Percentiles rank a stretch among this genome's conserved stretches.
phyloP scores from a whole-genome alignment of 2,329 filamentous ascomycete genomes.

The Xylaria arbuscula region DNA sequence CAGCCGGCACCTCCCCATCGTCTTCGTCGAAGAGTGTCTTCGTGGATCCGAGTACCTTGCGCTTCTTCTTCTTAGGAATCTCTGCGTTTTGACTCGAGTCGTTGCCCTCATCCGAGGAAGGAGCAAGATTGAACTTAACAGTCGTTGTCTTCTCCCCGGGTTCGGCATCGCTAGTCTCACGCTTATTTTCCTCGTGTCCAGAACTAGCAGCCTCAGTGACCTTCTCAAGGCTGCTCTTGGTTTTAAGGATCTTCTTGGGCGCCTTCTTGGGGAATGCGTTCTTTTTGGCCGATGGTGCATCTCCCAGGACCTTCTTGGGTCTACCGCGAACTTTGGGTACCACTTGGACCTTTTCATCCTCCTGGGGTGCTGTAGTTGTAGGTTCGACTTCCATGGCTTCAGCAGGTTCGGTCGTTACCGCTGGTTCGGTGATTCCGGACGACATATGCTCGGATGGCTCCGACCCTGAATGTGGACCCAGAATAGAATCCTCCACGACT shows the following conservation, averaged over 20 bases:
- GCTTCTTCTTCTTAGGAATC: slow-evolving; percentile 73
- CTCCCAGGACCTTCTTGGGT: slow-evolving; percentile 60
- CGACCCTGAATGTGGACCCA: slow-evolving; percentile 35
- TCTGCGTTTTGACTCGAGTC: slow-evolving; percentile 45
- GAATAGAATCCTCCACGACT: slow-evolving; percentile 44
- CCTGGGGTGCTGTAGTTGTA: slow-evolving; percentile 38
- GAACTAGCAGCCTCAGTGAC: slow-evolving; percentile 51
- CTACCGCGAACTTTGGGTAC: slow-evolving; percentile 58
- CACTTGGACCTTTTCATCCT: slow-evolving; percentile 45
- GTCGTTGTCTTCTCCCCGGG: slow-evolving; percentile 45
- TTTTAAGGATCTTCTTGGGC: slow-evolving; percentile 49
- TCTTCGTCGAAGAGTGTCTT: slow-evolving; percentile 79
- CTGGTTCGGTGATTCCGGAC: slow-evolving; percentile 30
- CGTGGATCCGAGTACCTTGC: slow-evolving; percentile 74
- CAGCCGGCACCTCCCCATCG: slow-evolving; percentile 55
- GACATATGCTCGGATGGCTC: slow-evolving; percentile 12
- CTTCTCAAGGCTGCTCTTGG: slow-evolving; percentile 49
- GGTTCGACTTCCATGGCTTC: slow-evolving; percentile 32
- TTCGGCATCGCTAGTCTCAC: slow-evolving; percentile 42
- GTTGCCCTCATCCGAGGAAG: slow-evolving; percentile 46
- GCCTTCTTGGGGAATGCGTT: slow-evolving; percentile 53
- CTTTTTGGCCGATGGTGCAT: slow-evolving; percentile 59
- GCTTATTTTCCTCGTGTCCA: slow-evolving; percentile 25
- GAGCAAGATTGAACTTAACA: slow-evolving; percentile 50
- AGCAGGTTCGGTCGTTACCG: slow-evolving; percentile 20